Conservation (phyloP, 2,329 filamentous ascomycete genomes). For the Volutella citrinella region DNA sequence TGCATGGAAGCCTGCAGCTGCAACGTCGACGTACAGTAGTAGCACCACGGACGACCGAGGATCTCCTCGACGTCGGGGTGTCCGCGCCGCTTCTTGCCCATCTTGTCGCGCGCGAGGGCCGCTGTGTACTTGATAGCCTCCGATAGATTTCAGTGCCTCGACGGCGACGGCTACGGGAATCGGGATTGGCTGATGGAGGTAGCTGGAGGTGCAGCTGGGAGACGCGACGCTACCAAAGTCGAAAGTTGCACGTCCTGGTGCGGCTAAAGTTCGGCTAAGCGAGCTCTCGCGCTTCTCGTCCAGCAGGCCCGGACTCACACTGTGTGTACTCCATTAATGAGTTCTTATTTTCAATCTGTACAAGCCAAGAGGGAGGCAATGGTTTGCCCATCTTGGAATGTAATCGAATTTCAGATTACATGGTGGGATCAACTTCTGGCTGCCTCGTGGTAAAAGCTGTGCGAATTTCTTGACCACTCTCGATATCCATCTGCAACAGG, state of each 20-base stretch:
- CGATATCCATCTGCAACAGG: too few relatives aligned
- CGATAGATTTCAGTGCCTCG: conserved; percentile 21
- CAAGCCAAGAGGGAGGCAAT: too few relatives aligned
- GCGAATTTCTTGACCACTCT: too few relatives aligned
- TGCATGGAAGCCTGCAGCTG: too few relatives aligned
- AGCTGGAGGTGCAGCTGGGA: neutral
- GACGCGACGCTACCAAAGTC: conserved; percentile 6
- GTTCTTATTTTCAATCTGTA: conserved; percentile 1
- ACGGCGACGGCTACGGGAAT: conserved; percentile 1
- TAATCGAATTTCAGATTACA: too few relatives aligned
- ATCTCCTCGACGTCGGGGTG: conserved; percentile 87
- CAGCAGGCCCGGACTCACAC: too few relatives aligned
- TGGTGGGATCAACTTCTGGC: too few relatives aligned
- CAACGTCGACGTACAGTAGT: conserved; percentile 91
- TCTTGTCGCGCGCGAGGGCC: conserved; percentile 39
- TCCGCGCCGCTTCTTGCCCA: conserved; percentile 89
- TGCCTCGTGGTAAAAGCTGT: too few relatives aligned
- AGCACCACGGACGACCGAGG: conserved; percentile 88
- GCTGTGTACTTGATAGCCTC: conserved; percentile 18
- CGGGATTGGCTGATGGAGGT: neutral
- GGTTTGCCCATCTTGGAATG: too few relatives aligned
- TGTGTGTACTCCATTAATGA: neutral
- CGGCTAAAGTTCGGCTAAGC: conserved; percentile 25
- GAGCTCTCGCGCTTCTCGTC: too few relatives aligned
- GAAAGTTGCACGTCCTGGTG: conserved; percentile 20